These are phyloP conservation scores for Danielia oregonensis DNA, from an alignment of 805 yeast species.

Conservation along the genomic window DNA sequence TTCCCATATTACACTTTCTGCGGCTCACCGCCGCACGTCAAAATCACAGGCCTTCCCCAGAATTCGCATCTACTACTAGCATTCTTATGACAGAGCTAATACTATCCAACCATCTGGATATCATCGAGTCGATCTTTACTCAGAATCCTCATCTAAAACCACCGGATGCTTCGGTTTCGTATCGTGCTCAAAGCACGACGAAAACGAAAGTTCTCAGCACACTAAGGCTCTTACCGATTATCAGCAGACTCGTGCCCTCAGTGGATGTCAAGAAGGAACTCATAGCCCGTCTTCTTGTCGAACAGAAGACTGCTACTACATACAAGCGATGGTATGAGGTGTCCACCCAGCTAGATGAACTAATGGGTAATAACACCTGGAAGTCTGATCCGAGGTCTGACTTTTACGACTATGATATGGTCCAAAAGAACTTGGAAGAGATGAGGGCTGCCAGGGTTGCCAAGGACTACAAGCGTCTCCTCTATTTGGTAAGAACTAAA, in stretches of 20 bases:
- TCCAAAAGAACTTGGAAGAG: conserved; percentile 49
- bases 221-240: conserved; percentile 9
- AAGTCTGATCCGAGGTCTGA: conserved; percentile 56
- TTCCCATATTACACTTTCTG: no score
- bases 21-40: no score
- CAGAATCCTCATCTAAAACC: conserved; percentile 13
- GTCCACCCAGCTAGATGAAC: conserved; percentile 59
- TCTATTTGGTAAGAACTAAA: conserved; percentile 77
- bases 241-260: conserved; percentile 10
- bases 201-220: conserved; percentile 7
- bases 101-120: conserved; percentile 8
- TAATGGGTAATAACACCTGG: conserved; percentile 70
- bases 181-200: background rate
- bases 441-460: conserved; percentile 55
- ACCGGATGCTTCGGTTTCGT: background rate
- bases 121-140: conserved; percentile 12
- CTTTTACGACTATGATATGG: conserved; percentile 69
- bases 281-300: conserved; percentile 21
- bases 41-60: conserved; percentile 2
- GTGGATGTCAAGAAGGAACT: conserved; percentile 11
- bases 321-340: conserved; percentile 66
- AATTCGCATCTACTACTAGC: background rate
- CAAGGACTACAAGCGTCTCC: conserved; percentile 55
- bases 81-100: conserved; percentile 3
- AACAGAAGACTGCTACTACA: conserved; percentile 34